phyloP scores from a whole-genome alignment of 129 eudicot species.

The Arctium lappa region DNA sequence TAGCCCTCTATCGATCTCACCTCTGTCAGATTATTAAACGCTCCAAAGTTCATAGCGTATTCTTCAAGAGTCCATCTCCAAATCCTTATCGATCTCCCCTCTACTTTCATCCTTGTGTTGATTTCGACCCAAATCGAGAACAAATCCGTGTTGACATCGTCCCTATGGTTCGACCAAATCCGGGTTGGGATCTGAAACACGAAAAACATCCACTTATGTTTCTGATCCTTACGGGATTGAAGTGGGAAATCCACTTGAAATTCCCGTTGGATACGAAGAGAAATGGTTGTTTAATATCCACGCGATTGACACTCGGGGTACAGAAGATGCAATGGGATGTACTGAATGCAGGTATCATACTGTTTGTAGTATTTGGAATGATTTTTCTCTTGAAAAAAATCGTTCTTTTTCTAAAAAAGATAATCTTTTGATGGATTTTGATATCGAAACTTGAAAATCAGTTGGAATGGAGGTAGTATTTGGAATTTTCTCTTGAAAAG shows the following conservation, averaged over 20 bases:
- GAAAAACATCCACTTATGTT: conserved; percentile 52
- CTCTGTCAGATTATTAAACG: no score
- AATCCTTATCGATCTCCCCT: no score
- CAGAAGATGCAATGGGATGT: conserved; percentile 58
- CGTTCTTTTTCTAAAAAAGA: background rate
- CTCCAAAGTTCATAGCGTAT: no score
- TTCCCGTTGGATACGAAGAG: conserved; percentile 74
- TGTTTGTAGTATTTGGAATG: background rate
- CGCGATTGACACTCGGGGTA: conserved; percentile 68
- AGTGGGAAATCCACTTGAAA: conserved; percentile 57
- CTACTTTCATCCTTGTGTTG: no score
- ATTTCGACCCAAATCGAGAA: no score
- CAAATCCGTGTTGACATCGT: no score
- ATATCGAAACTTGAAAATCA: background rate
- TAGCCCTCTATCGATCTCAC: no score
- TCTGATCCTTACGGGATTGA: conserved; percentile 92
- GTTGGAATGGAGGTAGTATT: background rate
- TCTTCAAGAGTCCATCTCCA: no score
- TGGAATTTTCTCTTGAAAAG: background rate
- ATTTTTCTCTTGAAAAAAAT: background rate
- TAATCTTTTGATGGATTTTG: background rate
- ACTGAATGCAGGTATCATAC: conserved; percentile 45
- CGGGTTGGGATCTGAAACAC: conserved; percentile 79
- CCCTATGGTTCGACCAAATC: no score
- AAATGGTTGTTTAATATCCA: conserved; percentile 66